These are phyloP conservation scores for Creolimax fragrantissima DNA, from an alignment of 78 protist genomes.

Conservation along the genomic window DNA sequence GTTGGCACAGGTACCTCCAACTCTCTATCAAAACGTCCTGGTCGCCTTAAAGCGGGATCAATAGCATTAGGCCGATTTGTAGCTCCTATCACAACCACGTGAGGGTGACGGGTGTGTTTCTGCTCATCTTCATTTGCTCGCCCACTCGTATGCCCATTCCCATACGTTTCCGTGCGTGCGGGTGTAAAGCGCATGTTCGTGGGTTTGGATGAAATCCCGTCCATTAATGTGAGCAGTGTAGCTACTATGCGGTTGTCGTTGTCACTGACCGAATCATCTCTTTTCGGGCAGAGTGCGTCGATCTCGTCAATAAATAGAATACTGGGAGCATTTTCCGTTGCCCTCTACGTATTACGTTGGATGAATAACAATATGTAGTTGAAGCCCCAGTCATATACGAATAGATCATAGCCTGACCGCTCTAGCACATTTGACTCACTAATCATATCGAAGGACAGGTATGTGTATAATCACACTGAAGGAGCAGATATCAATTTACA, in stretches of 20 bases:
- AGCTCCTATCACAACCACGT: conserved; percentile 87
- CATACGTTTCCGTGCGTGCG: too few relatives aligned
- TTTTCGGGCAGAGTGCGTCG: conserved; percentile 71
- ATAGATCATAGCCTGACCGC: too few relatives aligned
- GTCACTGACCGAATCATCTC: conserved; percentile 30
- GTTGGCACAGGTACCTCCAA: conserved; percentile 63
- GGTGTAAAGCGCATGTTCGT: too few relatives aligned
- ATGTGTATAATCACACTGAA: too few relatives aligned
- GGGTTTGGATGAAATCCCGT: conserved; percentile 69
- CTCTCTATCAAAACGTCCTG: conserved; percentile 96
- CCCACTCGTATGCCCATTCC: background rate
- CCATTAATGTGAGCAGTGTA: conserved; percentile 83
- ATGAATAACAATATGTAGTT: too few relatives aligned
- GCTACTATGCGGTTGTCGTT: conserved; percentile 68
- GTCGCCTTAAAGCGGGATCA: conserved; percentile 68
- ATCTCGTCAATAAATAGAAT: conserved; percentile 53
- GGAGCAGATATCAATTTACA: too few relatives aligned
- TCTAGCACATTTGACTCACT: too few relatives aligned
- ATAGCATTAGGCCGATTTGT: conserved; percentile 83
- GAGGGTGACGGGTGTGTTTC: background rate
- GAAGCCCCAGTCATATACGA: too few relatives aligned
- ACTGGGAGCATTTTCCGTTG: background rate
- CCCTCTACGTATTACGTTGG: background rate
- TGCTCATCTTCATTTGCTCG: background rate
- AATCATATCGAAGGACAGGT: too few relatives aligned